Conservation (phyloP, 371 early-diverging fungal species). For the Apophysomyces ossiformis region DNA sequence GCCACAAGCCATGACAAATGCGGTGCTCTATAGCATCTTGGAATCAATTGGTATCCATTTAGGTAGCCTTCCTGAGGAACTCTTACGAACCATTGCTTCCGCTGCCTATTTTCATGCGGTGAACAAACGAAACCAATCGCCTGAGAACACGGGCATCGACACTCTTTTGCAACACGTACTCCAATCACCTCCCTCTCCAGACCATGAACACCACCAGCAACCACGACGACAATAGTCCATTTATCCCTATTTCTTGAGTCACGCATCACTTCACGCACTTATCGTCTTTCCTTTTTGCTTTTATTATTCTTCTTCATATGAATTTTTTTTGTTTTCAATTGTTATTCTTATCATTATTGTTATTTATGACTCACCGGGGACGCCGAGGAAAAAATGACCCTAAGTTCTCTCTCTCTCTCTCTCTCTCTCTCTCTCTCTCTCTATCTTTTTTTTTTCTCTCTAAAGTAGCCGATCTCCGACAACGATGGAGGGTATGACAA, state of each 20-base stretch:
- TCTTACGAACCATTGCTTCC: conserved; percentile 28
- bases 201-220: too few species aligned
- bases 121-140: background rate
- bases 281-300: background rate
- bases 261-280: background rate
- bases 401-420: background rate
- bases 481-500: too few species aligned
- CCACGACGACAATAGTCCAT: too few species aligned
- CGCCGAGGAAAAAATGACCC: background rate
- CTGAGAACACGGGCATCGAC: background rate
- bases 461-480: background rate
- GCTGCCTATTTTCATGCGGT: conserved; percentile 30
- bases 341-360: background rate
- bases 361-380: background rate
- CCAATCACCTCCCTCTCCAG: background rate
- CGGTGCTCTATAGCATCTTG: conserved; percentile 27
- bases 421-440: background rate
- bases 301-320: background rate
- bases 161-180: conserved; percentile 4
- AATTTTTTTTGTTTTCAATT: background rate
- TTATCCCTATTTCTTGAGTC: too few species aligned
- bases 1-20: conserved; percentile 17
- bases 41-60: conserved; percentile 29
- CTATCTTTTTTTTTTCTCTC: background rate
- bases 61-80: conserved; percentile 26